A percentile compares a stretch with the other conserved stretches of the same genome.
These are phyloP conservation scores for Phytophthora palmivora DNA, from an alignment of 352 stramenopile genomes.

Conservation along the genomic window DNA sequence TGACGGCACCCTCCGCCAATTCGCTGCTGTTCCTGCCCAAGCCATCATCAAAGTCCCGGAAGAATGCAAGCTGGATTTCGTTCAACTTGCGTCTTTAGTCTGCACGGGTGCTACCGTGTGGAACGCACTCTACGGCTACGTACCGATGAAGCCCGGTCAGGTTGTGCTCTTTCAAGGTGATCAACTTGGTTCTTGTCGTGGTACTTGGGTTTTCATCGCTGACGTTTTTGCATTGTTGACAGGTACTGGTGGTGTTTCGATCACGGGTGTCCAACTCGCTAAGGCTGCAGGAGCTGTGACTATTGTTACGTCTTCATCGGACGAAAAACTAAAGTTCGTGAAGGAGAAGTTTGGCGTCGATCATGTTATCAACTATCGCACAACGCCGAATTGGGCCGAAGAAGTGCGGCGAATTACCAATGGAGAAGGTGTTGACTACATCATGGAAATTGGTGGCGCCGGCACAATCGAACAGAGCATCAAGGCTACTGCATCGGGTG, in stretches of 20 bases:
- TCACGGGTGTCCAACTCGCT: conserved; percentile 36
- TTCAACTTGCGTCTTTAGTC: conserved; percentile 38
- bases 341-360: conserved; percentile 40
- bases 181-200: neutral
- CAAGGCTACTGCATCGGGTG: conserved; percentile 31
- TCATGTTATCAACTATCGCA: conserved; percentile 44
- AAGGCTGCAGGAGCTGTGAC: conserved; percentile 42
- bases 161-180: conserved; percentile 29
- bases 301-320: conserved; percentile 41
- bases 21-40: conserved; percentile 23
- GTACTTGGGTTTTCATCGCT: neutral
- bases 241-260: conserved; percentile 39
- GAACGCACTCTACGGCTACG: conserved; percentile 40
- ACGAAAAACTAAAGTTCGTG: conserved; percentile 33
- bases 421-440: conserved; percentile 37
- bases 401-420: conserved; percentile 32
- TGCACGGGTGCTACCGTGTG: conserved; percentile 36
- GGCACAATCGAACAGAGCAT: conserved; percentile 47
- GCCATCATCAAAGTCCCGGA: conserved; percentile 36
- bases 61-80: conserved; percentile 30
- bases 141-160: conserved; percentile 30
- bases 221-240: neutral
- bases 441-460: conserved; percentile 45
- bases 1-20: conserved; percentile 40
- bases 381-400: conserved; percentile 37